Evolutionary conservation across 1,284 basidiomycete genomes (phyloP).

Genomic region (Tilletia horrida): DNA sequence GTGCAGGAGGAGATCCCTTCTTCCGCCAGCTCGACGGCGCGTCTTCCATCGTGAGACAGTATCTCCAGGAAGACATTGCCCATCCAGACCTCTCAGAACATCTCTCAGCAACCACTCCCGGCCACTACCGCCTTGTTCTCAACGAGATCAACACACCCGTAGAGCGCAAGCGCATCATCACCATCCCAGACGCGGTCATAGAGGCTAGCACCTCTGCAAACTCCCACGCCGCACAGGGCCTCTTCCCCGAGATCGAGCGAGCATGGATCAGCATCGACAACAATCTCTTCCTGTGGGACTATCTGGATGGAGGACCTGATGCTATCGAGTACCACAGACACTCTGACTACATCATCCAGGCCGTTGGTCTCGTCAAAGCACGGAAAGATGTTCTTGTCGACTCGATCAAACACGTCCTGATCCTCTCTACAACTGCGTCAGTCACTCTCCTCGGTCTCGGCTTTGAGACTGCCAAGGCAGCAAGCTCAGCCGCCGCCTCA

Average conservation of each 20-base stretch:
- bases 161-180: slow-evolving; percentile 17
- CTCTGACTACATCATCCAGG: slow-evolving; percentile 82
- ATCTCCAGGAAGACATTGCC: slow-evolving; percentile 9
- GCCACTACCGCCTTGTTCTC: slow-evolving; percentile 13
- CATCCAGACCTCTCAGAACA: slow-evolving; percentile 12
- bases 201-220: slow-evolving; percentile 23
- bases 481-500: slow-evolving; percentile 43
- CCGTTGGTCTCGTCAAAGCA: slow-evolving; percentile 57
- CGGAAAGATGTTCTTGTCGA: slow-evolving; percentile 76
- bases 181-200: slow-evolving; percentile 29
- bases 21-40: slow-evolving; percentile 14
- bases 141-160: slow-evolving; percentile 14
- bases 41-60: slow-evolving; percentile 9
- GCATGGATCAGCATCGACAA: slow-evolving; percentile 96
- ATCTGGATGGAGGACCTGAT: slow-evolving; percentile 74
- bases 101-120: slow-evolving; percentile 4
- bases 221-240: slow-evolving; percentile 58
- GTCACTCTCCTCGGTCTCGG: slow-evolving; percentile 78
- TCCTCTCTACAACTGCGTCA: slow-evolving; percentile 80
- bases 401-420: slow-evolving; percentile 81
- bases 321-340: slow-evolving; percentile 85
- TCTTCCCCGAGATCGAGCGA: slow-evolving; percentile 87
- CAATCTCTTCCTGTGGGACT: slow-evolving; percentile 94
- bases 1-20: slow-evolving; percentile 1
- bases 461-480: slow-evolving; percentile 55